Conservation (phyloP, 148 eudicot species). For the Chenopodium album region DNA sequence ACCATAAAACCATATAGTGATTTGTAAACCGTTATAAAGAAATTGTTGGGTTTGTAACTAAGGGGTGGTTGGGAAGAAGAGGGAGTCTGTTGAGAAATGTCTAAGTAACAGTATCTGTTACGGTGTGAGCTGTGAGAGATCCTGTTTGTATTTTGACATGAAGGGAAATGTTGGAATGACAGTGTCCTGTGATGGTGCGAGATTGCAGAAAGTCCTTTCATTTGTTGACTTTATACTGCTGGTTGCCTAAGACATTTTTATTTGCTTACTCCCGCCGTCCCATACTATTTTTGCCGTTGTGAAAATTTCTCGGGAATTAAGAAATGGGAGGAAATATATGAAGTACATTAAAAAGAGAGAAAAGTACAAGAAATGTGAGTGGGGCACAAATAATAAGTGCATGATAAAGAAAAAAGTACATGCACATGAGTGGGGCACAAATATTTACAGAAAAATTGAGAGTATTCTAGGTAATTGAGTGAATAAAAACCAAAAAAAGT, state of each 20-base stretch:
- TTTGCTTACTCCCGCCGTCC: neutral
- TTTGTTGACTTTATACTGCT: neutral
- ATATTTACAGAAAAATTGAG: too few relatives aligned
- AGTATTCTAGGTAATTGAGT: too few relatives aligned
- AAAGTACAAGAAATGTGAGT: too few relatives aligned
- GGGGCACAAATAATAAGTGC: too few relatives aligned
- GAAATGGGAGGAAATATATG: too few relatives aligned
- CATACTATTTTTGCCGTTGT: too few relatives aligned
- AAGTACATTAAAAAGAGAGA: too few relatives aligned
- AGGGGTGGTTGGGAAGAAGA: neutral
- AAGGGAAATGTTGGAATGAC: neutral
- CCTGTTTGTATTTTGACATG: neutral
- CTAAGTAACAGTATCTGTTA: neutral
- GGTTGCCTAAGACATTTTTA: neutral
- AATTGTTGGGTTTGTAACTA: too few relatives aligned
- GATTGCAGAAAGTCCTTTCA: neutral
- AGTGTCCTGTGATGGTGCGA: neutral
- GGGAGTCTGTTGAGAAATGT: neutral
- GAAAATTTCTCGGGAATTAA: too few relatives aligned
- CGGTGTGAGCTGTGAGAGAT: neutral
- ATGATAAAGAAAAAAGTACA: too few relatives aligned
- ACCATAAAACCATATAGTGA: neutral
- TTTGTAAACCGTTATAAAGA: neutral
- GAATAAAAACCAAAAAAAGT: too few relatives aligned
- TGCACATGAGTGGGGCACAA: too few relatives aligned